A percentile compares a stretch with the other conserved stretches of the same genome.
Evolutionary conservation across 2,329 filamentous ascomycete species (phyloP).

Genomic region (Colletotrichum sublineola): DNA sequence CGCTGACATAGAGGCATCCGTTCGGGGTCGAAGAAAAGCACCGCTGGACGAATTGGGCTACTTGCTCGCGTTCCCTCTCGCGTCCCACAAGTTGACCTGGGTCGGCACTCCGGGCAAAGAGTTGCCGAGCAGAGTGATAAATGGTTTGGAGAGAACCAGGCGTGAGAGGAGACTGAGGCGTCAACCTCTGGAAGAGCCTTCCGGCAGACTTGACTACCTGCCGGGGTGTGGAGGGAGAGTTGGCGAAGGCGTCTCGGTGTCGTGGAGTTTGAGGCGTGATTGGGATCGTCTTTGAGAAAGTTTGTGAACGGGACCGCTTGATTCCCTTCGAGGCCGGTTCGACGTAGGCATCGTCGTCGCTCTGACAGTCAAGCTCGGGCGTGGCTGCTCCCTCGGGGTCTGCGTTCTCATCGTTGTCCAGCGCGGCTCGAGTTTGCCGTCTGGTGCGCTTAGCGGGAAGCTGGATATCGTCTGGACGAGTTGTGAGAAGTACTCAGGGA

Average conservation of each 20-base stretch:
- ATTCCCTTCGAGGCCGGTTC: constrained; percentile 46
- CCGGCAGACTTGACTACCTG: constrained; percentile 85
- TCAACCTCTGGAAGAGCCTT: constrained; percentile 81
- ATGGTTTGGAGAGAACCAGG: constrained; percentile 79
- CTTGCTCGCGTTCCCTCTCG: constrained; percentile 74
- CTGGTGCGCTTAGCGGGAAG: constrained; percentile 62
- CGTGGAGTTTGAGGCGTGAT: constrained; percentile 81
- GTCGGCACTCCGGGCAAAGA: constrained; percentile 85
- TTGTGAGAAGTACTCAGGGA: constrained; percentile 16
- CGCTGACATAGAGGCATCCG: constrained; percentile 94
- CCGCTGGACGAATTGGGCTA: constrained; percentile 77
- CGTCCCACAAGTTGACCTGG: constrained; percentile 83
- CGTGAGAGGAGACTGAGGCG: constrained; percentile 80
- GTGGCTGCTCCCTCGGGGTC: constrained; percentile 60
- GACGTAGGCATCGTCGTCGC: constrained; percentile 51
- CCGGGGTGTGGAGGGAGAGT: constrained; percentile 82
- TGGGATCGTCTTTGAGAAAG: constrained; percentile 59
- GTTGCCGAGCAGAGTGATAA: constrained; percentile 87
- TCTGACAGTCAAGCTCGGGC: constrained; percentile 60
- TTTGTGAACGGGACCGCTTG: constrained; percentile 49
- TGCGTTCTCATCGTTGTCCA: constrained; percentile 76
- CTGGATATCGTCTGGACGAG: constrained; percentile 39
- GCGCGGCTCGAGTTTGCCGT: constrained; percentile 56
- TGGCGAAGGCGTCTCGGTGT: constrained; percentile 82
- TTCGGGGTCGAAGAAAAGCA: constrained; percentile 71